Evolutionary conservation across 192 early-diverging fungal species (phyloP), one percentile per base, ranked within the genome.

Genomic region (Entrophospora sp.): DNA sequence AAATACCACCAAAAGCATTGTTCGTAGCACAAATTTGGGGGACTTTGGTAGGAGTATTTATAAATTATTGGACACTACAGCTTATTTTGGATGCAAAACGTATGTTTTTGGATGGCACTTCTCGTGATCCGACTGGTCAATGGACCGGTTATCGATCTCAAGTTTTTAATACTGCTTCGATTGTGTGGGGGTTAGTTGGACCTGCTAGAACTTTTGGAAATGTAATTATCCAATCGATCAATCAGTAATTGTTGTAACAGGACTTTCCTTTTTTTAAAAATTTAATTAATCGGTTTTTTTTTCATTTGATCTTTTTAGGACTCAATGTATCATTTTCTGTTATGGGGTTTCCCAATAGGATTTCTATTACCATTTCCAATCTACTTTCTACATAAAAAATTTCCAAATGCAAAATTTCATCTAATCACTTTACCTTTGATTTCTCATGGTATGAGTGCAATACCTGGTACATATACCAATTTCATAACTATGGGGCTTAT

Each of bases 1-100:
- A 89, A 72, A 80, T 88, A n/a, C 79, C 85, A 2, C 89, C 89
- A 20, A 70, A 75, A 24, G 58, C 70, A 25, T 78, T 91, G 73
- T 86, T 90, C 67, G 55, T 78, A n/a, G 68, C 76, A 13, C 88
- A 89, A 66, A 56, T 83, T 24, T 22, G 71, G 10, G 82, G 84
- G 20, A 88, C 86, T 2, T 12, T 79, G 5, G 32, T 81, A 13
- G 69, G 73, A 14, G 59, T 63, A 6, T 53, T 70, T 8, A 58
- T 81, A 34, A 77, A 75, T 51, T 71, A 74, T 37, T 56, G 62
- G 16, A 69, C 73, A 1, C 57, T 64, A 3, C 22, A 35, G 1
- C 66, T 69, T 49, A 51, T 75, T 38, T 49, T 71, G 22, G 24
- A 48, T 9, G 12, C 16, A 30, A 61, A 61, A n/a, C 18, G 58